Conservation (phyloP, 2,329 filamentous ascomycete genomes). For the Nothomitra cinnamomea region DNA sequence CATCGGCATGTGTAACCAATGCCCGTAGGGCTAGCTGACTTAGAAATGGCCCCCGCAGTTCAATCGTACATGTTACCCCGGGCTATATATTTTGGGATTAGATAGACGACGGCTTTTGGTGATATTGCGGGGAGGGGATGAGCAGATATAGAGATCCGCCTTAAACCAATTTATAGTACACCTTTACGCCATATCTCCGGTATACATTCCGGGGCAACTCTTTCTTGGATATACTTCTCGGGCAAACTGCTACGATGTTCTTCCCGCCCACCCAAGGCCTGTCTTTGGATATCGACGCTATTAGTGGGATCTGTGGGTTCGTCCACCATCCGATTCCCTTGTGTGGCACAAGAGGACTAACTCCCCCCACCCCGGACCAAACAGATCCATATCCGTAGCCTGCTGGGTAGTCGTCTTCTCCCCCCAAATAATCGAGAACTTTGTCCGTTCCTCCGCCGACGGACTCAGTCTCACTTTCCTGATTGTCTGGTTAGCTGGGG, state of each 20-base stretch:
- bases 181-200: background rate
- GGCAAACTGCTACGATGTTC: background rate
- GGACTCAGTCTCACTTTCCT: slow-evolving; percentile 84
- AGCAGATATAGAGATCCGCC: no score
- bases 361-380: no score
- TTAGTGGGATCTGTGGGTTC: slow-evolving; percentile 81
- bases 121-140: no score
- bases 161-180: background rate
- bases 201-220: background rate
- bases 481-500: slow-evolving; percentile 79
- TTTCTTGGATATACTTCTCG: background rate
- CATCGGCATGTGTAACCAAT: no score
- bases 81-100: no score
- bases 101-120: no score
- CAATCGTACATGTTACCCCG: no score
- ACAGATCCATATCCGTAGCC: slow-evolving; percentile 81
- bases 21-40: no score
- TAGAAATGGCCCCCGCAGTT: no score
- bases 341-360: no score
- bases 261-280: slow-evolving; percentile 25
- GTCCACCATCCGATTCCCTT: no score
- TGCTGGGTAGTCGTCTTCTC: slow-evolving; percentile 98
- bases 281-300: slow-evolving; percentile 71
- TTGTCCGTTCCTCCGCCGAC: slow-evolving; percentile 67
- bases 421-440: slow-evolving; percentile 92